Base-by-base conservation (phyloP, 2,329 filamentous ascomycete species). In the Fulvia fulva region DNA sequence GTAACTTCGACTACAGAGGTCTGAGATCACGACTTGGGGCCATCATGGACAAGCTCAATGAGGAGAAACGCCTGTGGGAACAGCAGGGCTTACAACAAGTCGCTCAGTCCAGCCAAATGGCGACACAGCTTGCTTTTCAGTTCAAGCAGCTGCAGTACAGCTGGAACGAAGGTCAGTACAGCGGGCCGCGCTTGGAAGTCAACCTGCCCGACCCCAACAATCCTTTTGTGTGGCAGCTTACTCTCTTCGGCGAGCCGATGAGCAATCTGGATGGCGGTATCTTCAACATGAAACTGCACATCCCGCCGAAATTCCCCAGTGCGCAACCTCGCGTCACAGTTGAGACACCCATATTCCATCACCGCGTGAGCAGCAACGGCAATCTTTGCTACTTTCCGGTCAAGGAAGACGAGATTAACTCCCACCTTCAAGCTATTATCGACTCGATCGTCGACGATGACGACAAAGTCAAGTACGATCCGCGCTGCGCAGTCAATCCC, bases 211-310 rank as follows among this genome's bases (percentile, higher is more conserved):
- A 94, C 63, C 44, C 59, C 11, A 83, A 81, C 41, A 97, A 97
- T 67, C 92, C 93, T 0, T 97, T 97, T 69, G 81, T 93, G 21
- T 97, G 94, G 94, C 75, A 82, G 21, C 73, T 97, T 59, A 94
- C 90, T 1, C 92, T 96, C 71, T 95, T 97, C 71, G 94, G 94
- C 25, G 84, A 87, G 55, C 90, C 91, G 0, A 95, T 94, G 88
- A 96, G 91, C 5, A 91, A 96, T 49, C 83, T 97, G 1, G 93
- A 97, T 67, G 93, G 92, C 16, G 91, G 93, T 1, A 83, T 97
- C 60, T 93, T 97, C 77, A 85, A 84, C 60, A 87, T 97, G 72
- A 87, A 82, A 67, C 80, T 97, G 56, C 81, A 80, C 68, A 87
- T 97, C 68, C 96, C 91, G 67, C 87, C 90, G 5, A 83, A 85